Evolutionary conservation across 306 rosid genomes (phyloP).

Genomic region (Spatholobus suberectus): DNA sequence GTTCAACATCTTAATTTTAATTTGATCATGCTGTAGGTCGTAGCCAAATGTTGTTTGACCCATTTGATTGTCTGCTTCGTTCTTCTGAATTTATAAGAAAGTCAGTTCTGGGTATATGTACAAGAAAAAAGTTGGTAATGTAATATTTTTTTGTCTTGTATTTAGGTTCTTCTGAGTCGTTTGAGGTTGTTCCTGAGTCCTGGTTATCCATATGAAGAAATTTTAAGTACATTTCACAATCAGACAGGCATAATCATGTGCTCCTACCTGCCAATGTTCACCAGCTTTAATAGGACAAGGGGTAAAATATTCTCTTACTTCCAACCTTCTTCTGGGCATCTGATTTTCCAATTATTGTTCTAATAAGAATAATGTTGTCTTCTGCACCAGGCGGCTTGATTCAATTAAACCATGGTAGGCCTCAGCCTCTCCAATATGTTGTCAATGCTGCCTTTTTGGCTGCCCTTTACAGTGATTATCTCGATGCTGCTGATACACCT

Average conservation of each 20-base stretch:
- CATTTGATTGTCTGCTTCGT: neutral
- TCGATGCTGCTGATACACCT: conserved; percentile 87
- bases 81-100: neutral
- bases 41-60: neutral
- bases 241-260: conserved; percentile 85
- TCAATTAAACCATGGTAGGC: conserved; percentile 81
- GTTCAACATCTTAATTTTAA: neutral
- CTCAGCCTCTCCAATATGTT: conserved; percentile 84
- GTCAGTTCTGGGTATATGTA: neutral
- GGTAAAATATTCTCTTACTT: conserved; percentile 45
- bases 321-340: neutral
- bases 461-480: conserved; percentile 75
- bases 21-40: neutral
- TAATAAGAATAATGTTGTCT: neutral
- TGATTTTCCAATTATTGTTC: neutral
- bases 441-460: conserved; percentile 93
- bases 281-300: conserved; percentile 76
- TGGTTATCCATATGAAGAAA: conserved; percentile 89
- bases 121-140: neutral
- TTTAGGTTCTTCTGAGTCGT: conserved; percentile 83
- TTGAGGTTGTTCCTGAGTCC: conserved; percentile 85
- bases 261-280: conserved; percentile 76
- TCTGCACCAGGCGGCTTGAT: conserved; percentile 70
- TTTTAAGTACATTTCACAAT: conserved; percentile 76
- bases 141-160: conserved; percentile 30